Evolutionary conservation across 2,329 filamentous ascomycete genomes (phyloP).

Genomic region (Fusarium agapanthi): DNA sequence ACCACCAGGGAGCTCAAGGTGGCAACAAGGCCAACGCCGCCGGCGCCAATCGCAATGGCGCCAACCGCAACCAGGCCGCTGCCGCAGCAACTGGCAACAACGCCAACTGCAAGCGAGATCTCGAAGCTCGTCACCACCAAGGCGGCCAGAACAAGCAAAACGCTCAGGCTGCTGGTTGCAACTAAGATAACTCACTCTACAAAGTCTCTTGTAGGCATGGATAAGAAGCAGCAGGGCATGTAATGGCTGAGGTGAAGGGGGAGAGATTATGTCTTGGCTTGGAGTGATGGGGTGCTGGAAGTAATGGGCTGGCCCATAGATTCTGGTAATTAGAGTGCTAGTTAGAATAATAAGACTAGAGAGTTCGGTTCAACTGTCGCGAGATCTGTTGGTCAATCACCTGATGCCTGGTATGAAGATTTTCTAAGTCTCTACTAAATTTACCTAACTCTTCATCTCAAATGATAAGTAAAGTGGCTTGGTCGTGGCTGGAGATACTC

Average conservation of each 20-base stretch:
- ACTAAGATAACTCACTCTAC: not conserved
- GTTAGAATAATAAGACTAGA: not conserved
- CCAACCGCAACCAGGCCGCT: not conserved
- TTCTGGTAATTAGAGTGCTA: not conserved
- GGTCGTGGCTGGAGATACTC: rapidly evolving
- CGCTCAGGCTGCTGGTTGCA: constrained; percentile 2
- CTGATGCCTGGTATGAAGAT: rapidly evolving
- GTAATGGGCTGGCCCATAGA: constrained; percentile 2
- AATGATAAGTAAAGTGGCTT: not conserved
- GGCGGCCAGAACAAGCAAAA: constrained; percentile 2
- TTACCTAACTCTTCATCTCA: no score
- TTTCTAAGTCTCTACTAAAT: not conserved
- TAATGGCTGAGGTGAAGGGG: not conserved
- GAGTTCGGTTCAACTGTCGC: not conserved
- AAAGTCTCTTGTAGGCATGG: not conserved
- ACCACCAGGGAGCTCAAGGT: not conserved
- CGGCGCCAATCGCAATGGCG: not conserved
- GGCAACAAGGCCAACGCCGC: not conserved
- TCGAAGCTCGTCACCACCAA: constrained; percentile 6
- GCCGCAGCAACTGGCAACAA: not conserved
- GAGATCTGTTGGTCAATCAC: no score
- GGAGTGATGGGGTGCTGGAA: not conserved
- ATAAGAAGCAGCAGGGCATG: not conserved
- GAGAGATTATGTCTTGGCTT: not conserved
- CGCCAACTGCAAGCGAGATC: not conserved